Evolutionary conservation across 352 stramenopile species (phyloP).

Genomic region (Globisporangium splendens): DNA sequence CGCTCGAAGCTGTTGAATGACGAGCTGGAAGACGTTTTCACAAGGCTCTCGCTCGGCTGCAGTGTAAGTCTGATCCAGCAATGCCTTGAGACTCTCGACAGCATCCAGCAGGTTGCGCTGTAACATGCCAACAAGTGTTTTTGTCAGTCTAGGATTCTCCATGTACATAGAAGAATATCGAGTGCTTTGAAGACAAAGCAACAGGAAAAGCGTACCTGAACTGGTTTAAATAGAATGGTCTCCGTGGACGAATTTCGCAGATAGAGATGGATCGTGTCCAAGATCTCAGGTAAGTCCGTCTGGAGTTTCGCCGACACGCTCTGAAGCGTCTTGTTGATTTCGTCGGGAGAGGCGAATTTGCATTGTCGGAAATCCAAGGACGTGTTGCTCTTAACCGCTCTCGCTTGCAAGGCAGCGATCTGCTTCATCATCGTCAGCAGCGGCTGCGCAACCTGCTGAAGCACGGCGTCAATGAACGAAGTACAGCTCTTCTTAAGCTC

Average conservation of each 20-base stretch:
- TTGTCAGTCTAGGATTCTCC: too few species aligned
- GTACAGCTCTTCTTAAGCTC: conserved; percentile 82
- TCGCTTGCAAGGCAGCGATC: conserved; percentile 44
- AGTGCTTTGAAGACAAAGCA: too few species aligned
- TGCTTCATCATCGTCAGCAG: conserved; percentile 65
- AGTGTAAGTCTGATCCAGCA: conserved; percentile 63
- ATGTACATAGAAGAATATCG: too few species aligned
- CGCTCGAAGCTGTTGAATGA: conserved; percentile 46
- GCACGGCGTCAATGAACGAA: conserved; percentile 68
- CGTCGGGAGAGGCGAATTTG: conserved; percentile 32
- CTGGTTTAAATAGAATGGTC: conserved; percentile 78
- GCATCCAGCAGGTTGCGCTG: conserved; percentile 68
- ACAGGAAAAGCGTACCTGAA: conserved; percentile 41
- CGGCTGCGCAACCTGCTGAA: conserved; percentile 56
- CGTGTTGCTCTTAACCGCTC: conserved; percentile 22
- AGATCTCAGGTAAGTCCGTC: conserved; percentile 33
- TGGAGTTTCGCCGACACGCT: conserved; percentile 41
- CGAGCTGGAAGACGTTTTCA: conserved; percentile 30
- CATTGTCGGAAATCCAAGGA: conserved; percentile 41
- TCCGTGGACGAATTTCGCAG: conserved; percentile 79
- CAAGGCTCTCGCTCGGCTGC: conserved; percentile 39
- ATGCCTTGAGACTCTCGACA: conserved; percentile 51
- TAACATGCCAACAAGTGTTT: too few species aligned
- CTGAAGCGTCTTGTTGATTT: conserved; percentile 44
- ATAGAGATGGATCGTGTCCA: conserved; percentile 67